Conservation (phyloP, 495 filamentous ascomycete species). For the Hypoxylon intermedium region DNA sequence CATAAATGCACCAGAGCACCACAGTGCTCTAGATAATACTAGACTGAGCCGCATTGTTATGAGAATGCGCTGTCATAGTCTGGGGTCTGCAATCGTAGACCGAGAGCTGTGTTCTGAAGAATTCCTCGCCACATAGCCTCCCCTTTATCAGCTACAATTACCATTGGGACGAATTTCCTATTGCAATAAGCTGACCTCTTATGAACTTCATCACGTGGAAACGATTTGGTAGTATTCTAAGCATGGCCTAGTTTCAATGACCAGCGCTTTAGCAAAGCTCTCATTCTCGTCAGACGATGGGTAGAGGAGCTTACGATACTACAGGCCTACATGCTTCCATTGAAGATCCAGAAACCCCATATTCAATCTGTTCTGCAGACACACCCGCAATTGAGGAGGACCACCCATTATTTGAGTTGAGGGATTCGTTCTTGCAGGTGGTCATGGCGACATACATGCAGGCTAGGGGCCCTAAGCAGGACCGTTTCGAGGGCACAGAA, state of each 20-base stretch:
- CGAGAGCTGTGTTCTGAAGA: neutral
- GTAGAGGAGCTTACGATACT: constrained; percentile 34
- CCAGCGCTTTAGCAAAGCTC: neutral
- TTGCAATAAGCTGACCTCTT: neutral
- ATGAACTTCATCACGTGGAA: constrained; percentile 1
- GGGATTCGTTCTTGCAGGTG: constrained; percentile 31
- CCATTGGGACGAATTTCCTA: neutral
- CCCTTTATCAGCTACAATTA: neutral
- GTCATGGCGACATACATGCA: constrained; percentile 29
- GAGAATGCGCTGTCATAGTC: neutral
- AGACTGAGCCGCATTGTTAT: constrained; percentile 26
- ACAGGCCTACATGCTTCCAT: constrained; percentile 15
- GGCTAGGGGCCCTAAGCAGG: constrained; percentile 13
- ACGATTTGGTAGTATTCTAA: constrained; percentile 10
- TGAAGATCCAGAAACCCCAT: constrained; percentile 31
- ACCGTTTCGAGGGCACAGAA: constrained; percentile 4
- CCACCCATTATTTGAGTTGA: constrained; percentile 27
- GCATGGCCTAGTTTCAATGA: constrained; percentile 15
- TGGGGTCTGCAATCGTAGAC: neutral
- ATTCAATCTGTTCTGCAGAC: constrained; percentile 32
- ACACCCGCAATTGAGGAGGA: constrained; percentile 33
- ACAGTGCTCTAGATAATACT: constrained; percentile 25
- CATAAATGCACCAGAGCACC: constrained; percentile 33
- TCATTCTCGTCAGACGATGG: constrained; percentile 29
- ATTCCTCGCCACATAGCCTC: neutral